phyloP scores from a whole-genome alignment of 805 yeast species.

The Lipomyces yamanashiensis region DNA sequence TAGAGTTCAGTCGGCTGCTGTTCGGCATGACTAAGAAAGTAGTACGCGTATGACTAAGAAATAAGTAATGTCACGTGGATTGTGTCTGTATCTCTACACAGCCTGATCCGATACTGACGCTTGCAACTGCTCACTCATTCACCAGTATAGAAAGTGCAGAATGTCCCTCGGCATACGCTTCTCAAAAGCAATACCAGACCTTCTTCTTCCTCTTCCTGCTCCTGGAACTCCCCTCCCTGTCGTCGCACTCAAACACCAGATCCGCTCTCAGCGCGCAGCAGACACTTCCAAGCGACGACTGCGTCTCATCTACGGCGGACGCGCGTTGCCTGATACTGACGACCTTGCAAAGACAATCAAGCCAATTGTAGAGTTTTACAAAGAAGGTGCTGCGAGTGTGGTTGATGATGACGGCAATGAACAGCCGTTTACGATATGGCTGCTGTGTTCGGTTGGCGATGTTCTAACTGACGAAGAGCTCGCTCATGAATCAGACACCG shows the following conservation, averaged over 20 bases:
- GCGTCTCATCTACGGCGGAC: constrained; percentile 70
- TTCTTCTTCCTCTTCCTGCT: constrained; percentile 47
- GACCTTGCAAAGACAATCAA: constrained; percentile 58
- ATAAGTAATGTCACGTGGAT: no score
- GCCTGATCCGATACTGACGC: background rate
- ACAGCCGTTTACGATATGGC: constrained; percentile 52
- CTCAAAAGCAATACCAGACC: constrained; percentile 53
- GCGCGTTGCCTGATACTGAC: constrained; percentile 61
- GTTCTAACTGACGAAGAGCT: constrained; percentile 60
- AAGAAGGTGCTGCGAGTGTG: constrained; percentile 3
- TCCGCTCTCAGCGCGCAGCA: constrained; percentile 48
- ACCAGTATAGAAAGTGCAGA: no score
- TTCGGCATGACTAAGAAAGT: background rate
- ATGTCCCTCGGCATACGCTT: constrained; percentile 49
- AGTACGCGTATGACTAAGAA: no score
- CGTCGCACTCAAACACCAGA: constrained; percentile 50
- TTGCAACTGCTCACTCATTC: background rate
- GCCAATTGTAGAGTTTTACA: constrained; percentile 37
- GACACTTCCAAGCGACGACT: constrained; percentile 55
- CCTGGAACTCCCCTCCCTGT: constrained; percentile 47
- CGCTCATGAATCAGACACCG: constrained; percentile 62
- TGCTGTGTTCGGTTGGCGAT: constrained; percentile 82
- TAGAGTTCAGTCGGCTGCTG: constrained; percentile 5
- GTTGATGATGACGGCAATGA: constrained; percentile 29
- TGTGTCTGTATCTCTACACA: no score